These are phyloP conservation scores for Teratosphaeria epicoccoides DNA, from an alignment of 2,329 filamentous ascomycete genomes.

Conservation along the genomic window DNA sequence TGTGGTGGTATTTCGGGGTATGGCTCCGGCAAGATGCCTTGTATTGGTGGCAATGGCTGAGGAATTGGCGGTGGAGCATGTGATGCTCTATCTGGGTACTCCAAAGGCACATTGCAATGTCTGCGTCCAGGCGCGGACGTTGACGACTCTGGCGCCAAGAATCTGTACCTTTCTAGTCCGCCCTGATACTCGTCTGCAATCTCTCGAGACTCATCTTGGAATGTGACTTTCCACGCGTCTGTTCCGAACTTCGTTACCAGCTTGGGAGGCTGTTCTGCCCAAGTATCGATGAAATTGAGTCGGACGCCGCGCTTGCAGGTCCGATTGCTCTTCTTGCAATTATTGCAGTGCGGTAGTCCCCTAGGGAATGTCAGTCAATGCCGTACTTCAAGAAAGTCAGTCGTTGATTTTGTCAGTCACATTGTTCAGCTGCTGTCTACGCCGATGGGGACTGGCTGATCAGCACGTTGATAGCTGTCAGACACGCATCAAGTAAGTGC, in stretches of 20 bases:
- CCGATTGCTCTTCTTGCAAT: constrained; percentile 80
- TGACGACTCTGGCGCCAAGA: constrained; percentile 10
- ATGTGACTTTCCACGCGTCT: constrained; percentile 61
- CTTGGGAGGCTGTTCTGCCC: constrained; percentile 54
- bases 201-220: constrained; percentile 77
- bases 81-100: constrained; percentile 23
- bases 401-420: neutral
- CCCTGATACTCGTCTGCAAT: constrained; percentile 87
- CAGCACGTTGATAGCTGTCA: no score
- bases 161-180: constrained; percentile 61
- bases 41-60: constrained; percentile 42
- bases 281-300: constrained; percentile 84
- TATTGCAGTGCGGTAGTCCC: constrained; percentile 48
- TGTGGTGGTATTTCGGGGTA: constrained; percentile 30
- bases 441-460: neutral
- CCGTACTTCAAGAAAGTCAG: neutral
- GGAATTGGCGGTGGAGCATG: constrained; percentile 28
- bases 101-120: constrained; percentile 13
- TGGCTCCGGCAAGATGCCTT: constrained; percentile 38
- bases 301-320: constrained; percentile 77
- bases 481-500: no score
- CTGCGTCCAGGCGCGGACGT: neutral
- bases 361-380: neutral
- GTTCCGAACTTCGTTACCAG: constrained; percentile 45
- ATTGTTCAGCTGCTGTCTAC: neutral